Evolutionary conservation across 2,329 filamentous ascomycete species (phyloP), one percentile per base, ranked within the genome.

Genomic region (Fusarium napiforme): DNA sequence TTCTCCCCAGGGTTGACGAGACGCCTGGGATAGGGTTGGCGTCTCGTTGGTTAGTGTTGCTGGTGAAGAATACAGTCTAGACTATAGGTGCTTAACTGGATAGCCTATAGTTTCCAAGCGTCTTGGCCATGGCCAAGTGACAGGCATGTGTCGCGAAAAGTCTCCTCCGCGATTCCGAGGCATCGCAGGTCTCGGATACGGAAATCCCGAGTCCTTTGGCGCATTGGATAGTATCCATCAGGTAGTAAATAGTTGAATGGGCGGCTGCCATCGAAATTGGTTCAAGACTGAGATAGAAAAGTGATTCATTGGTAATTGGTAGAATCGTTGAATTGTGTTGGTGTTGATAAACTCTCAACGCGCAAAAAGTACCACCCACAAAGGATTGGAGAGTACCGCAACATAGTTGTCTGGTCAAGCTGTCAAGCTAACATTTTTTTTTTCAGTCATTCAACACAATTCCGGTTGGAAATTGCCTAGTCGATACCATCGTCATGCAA

Each of bases 121-220:
- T 34, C 57, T 67, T 57, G 36, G 67, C 50, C 42, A 32, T 62
- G 39, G 55, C 30, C 26, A 50, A 52, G 37, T 52, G 40, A 43
- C 66, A 69, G 66, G 66, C 67, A 69, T 69, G 14, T 59, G 67
- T 64, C 60, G 67, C 52, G 53, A 69, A 69, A 58, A 49, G 40
- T 49, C 47, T 56, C 58, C 34, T 55, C 52, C 56, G 34, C 30
- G 34, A 39, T 45, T 66, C 58, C 50, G 64, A 74, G 40, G 42
- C 64, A 58, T 40, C 55, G 56, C 30, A 28, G 55, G 75, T 77
- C 72, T 77, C 75, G 74, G 74, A 70, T 77, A 61, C 49, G 74
- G 34, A 70, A 75, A 77, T 77, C 72, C 75, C 74, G 75, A 64
- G 34, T 30, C 47, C 45, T 60, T 64, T 58, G 47, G 49, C 40